phyloP scores from a whole-genome alignment of 1,139 yeast species.

The Candida smagusa region DNA sequence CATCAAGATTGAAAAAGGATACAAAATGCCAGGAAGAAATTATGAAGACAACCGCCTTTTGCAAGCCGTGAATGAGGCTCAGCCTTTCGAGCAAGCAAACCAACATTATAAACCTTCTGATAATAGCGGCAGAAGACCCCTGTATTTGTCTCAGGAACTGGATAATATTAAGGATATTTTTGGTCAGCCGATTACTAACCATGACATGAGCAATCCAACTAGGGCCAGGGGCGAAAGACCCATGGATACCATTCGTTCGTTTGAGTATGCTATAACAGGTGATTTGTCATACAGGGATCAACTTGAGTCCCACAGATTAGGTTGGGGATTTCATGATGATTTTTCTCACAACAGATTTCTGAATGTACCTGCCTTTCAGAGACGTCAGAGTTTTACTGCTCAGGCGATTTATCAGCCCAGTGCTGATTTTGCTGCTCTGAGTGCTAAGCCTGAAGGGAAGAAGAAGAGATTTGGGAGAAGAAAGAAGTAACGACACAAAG shows the following conservation, averaged over 20 bases:
- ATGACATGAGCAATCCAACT: constrained; percentile 90
- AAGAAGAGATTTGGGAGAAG: constrained; percentile 66
- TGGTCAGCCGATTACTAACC: constrained; percentile 69
- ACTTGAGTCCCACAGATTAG: constrained; percentile 71
- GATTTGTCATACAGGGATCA: constrained; percentile 74
- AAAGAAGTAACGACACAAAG: constrained; percentile 10
- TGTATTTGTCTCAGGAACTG: constrained; percentile 22
- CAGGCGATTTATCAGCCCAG: constrained; percentile 60
- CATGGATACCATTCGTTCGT: constrained; percentile 85
- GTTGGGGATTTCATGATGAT: constrained; percentile 67
- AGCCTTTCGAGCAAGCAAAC: constrained; percentile 84
- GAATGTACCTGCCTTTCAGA: constrained; percentile 12
- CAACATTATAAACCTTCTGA: constrained; percentile 36
- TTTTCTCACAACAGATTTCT: constrained; percentile 36
- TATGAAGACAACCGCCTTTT: constrained; percentile 81
- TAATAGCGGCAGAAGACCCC: constrained; percentile 15
- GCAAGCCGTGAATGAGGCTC: constrained; percentile 89
- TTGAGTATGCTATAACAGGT: constrained; percentile 91
- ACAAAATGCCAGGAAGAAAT: constrained; percentile 56
- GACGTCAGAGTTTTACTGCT: constrained; percentile 29
- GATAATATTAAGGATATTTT: constrained; percentile 69
- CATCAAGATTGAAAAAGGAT: constrained; percentile 22
- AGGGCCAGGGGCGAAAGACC: constrained; percentile 93
- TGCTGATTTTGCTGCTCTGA: constrained; percentile 45
- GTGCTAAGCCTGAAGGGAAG: constrained; percentile 35